These are phyloP conservation scores for Echinochloa phyllopogon DNA, from an alignment of 176 grass and related monocot species.

Conservation along the genomic window DNA sequence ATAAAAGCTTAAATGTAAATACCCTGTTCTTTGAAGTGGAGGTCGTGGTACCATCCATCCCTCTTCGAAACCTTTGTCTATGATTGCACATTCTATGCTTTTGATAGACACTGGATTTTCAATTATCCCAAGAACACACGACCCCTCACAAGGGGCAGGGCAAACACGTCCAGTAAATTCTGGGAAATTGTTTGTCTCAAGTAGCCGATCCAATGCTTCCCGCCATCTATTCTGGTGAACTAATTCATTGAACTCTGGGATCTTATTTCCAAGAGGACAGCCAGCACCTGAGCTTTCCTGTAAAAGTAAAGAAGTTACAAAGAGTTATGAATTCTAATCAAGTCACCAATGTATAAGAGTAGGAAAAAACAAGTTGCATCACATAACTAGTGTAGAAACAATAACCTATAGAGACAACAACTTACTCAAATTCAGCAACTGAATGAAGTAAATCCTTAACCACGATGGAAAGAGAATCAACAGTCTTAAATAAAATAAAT, in stretches of 20 bases:
- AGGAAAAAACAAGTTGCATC: background rate
- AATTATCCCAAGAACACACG: conserved; percentile 98
- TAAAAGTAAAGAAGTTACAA: conserved; percentile 22
- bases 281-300: conserved; percentile 97
- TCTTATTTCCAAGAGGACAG: conserved; percentile 98
- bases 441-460: conserved; percentile 33
- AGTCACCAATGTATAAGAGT: conserved; percentile 9
- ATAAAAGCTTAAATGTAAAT: conserved; percentile 34
- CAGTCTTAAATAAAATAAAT: background rate
- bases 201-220: conserved; percentile 89
- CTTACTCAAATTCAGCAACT: conserved; percentile 14
- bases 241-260: conserved; percentile 97
- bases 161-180: conserved; percentile 99
- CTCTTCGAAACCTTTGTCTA: conserved; percentile 97
- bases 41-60: conserved; percentile 97
- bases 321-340: conserved; percentile 11
- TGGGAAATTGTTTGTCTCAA: conserved; percentile 99
- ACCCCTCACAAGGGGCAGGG: conserved; percentile 97
- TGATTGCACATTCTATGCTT: conserved; percentile 97
- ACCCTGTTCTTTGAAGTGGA: conserved; percentile 94
- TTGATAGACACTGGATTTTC: conserved; percentile 99
- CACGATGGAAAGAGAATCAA: background rate
- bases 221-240: conserved; percentile 95
- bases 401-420: conserved; percentile 2
- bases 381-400: background rate